Evolutionary conservation across 257 asterid genomes (phyloP), one percentile per base, ranked within the genome.

Genomic region (Plantago ovata): DNA sequence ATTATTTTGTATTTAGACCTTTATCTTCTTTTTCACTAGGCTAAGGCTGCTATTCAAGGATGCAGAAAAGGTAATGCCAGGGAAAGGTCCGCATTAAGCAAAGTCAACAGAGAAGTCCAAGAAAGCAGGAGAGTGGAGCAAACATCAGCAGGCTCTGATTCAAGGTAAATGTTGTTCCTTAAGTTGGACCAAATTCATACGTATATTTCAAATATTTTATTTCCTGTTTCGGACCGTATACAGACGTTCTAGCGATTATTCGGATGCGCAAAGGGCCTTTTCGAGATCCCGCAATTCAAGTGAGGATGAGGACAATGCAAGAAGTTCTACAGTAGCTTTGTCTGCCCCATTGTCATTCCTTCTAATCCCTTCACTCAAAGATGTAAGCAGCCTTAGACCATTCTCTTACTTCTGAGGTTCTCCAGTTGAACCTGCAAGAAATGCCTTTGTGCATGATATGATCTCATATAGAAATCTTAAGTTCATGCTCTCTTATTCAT

Each of bases 31-130:
- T 62, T 60, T 57, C 48, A 56, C 66, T 69, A 93, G 98, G 98
- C 98, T 66, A 93, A 81, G 81, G 95, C 95, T 58, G 95, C 96
- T 47, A 84, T 88, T 66, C 94, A 84, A 79, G 87, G 95, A 63
- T 75, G 78, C 48, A 84, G 81, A 72, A 92, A 92, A 77, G 92
- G 82, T 47, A 92, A 83, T 62, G 52, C 66, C 32, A 86, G 87
- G 79, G 97, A 86, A 64, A 89, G 87, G 74, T 70, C 89, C 32
- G 78, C 71, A 44, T 41, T 79, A 69, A 80, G 76, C 70, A 84
- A 84, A 76, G 85, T 41, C 53, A 73, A 66, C 49, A 81, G 73
- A 67, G 95, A 92, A 61, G 79, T 72, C 69, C 88, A 73, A 74
- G 92, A 80, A 60, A 81, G 66, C 73, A 72, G 72, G 72, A 79